Percentiles rank a stretch among this genome's conserved stretches.
These are phyloP conservation scores for Crithidia acanthocephali DNA, from an alignment of 208 protist genomes.

Conservation along the genomic window DNA sequence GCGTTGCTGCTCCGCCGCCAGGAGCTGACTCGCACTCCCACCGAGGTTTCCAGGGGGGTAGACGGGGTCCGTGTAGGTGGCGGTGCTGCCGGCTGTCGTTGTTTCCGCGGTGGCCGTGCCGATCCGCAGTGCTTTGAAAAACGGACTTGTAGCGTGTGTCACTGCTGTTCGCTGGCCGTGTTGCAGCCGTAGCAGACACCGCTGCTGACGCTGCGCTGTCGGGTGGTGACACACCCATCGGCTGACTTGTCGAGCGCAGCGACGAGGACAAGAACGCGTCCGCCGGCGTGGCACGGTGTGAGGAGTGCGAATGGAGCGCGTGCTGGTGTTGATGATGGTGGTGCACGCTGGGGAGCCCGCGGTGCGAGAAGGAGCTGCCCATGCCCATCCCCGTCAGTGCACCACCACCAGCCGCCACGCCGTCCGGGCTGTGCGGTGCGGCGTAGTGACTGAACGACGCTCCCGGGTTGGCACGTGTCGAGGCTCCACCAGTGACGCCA, in stretches of 20 bases:
- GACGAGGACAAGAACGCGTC: constrained; percentile 7
- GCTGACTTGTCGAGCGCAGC: neutral
- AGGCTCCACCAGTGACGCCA: neutral
- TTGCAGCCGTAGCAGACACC: too few species aligned
- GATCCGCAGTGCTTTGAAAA: constrained; percentile 21
- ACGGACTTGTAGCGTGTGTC: constrained; percentile 22
- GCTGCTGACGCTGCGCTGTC: neutral
- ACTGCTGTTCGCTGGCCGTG: neutral
- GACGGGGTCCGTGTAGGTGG: neutral
- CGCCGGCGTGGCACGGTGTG: neutral
- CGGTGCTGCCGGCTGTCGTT: neutral
- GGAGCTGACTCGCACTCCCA: neutral
- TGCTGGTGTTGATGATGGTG: neutral
- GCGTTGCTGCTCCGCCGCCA: neutral
- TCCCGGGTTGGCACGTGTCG: constrained; percentile 1
- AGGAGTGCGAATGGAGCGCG: neutral
- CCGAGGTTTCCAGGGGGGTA: neutral
- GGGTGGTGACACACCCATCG: neutral
- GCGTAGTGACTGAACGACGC: constrained; percentile 11
- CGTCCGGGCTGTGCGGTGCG: neutral
- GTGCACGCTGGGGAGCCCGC: neutral
- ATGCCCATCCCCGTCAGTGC: neutral
- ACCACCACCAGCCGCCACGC: neutral
- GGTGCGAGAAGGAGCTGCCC: constrained; percentile 10
- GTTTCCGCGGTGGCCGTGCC: neutral